A percentile compares a stretch with the other conserved stretches of the same genome.
These are phyloP conservation scores for Globisporangium perplexum DNA, from an alignment of 352 stramenopile species.

Conservation along the genomic window DNA sequence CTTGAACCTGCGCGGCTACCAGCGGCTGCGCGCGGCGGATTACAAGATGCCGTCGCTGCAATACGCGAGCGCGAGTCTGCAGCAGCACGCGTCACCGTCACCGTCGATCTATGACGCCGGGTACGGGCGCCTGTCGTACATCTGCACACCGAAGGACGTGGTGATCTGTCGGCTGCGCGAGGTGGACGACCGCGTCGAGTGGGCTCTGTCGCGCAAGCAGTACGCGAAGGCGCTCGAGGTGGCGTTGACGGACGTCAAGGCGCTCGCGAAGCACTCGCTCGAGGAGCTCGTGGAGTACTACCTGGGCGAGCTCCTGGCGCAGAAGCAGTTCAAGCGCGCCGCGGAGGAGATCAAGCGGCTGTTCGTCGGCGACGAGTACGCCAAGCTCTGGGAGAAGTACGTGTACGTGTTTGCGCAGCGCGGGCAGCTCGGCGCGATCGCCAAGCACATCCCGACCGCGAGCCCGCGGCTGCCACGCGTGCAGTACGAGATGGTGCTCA, in stretches of 20 bases:
- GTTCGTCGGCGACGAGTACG: conserved; percentile 64
- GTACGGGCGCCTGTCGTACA: conserved; percentile 58
- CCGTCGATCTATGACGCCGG: conserved; percentile 66
- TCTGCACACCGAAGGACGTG: conserved; percentile 82
- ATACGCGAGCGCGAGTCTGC: conserved; percentile 24
- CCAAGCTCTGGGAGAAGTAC: conserved; percentile 81
- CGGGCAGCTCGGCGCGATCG: conserved; percentile 65
- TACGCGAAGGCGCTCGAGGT: conserved; percentile 58
- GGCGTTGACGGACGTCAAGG: conserved; percentile 48
- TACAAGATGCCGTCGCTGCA: conserved; percentile 80
- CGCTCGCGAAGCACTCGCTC: conserved; percentile 46
- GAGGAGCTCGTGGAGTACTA: conserved; percentile 74
- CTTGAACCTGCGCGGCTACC: conserved; percentile 66
- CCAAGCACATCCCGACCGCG: conserved; percentile 63
- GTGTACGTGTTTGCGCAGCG: conserved; percentile 82
- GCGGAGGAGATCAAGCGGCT: conserved; percentile 71
- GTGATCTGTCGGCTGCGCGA: conserved; percentile 79
- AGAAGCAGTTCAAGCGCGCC: conserved; percentile 65
- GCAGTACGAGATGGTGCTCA: conserved; percentile 84
- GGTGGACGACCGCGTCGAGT: conserved; percentile 72
- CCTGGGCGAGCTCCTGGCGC: conserved; percentile 60
- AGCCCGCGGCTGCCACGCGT: conserved; percentile 58
- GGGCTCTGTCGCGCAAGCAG: conserved; percentile 54
- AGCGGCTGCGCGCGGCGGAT: conserved; percentile 65
- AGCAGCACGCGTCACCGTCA: conserved; percentile 8